These are phyloP conservation scores for Chaetomium cochliodes DNA, from an alignment of 495 filamentous ascomycete species.

Conservation along the genomic window DNA sequence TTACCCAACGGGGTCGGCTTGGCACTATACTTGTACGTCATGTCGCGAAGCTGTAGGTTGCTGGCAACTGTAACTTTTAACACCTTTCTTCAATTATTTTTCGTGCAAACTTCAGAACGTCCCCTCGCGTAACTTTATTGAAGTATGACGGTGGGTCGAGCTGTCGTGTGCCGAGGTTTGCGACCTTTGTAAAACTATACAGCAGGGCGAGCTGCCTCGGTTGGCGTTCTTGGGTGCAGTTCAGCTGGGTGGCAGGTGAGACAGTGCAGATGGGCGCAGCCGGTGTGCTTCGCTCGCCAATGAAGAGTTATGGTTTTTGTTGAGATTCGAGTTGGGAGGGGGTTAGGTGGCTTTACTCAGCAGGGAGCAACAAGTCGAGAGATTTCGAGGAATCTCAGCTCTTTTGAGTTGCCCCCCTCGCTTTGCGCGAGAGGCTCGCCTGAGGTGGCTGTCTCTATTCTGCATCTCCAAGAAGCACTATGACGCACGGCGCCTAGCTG, in stretches of 20 bases:
- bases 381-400: no score
- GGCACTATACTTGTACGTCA: conserved; percentile 2
- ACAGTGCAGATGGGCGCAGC: neutral
- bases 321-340: no score
- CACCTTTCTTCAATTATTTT: neutral
- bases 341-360: no score
- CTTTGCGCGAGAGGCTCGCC: no score
- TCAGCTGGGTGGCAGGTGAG: neutral
- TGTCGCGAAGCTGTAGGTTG: neutral
- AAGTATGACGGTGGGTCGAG: neutral
- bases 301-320: no score
- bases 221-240: conserved; percentile 1
- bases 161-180: conserved; percentile 2
- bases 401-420: no score
- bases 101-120: neutral
- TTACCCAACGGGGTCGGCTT: conserved; percentile 42
- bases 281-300: no score
- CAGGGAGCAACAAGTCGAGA: no score
- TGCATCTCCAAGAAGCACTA: no score
- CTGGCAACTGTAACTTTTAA: neutral
- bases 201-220: neutral
- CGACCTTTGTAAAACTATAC: neutral
- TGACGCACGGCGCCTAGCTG: no score
- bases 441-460: no score
- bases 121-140: neutral